phyloP scores from a whole-genome alignment of 805 yeast species.

The Metschnikowia vanudenii region DNA sequence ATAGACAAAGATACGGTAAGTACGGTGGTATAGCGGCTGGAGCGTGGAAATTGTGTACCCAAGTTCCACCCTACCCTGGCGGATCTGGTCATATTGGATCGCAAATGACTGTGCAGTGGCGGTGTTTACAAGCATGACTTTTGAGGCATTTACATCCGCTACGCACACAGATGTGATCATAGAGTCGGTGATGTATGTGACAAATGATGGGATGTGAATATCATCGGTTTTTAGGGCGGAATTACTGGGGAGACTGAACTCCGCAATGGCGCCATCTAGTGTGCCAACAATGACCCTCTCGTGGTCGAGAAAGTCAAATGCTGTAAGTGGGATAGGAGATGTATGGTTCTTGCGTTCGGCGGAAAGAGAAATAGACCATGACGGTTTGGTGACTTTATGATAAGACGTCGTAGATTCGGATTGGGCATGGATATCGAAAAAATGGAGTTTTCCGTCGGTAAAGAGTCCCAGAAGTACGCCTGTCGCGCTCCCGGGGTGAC shows the following conservation, averaged over 20 bases:
- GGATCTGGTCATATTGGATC: conserved; percentile 23
- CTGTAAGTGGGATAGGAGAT: conserved; percentile 34
- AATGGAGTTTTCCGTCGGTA: conserved; percentile 56
- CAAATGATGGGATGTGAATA: conserved; percentile 30
- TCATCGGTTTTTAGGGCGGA: not conserved
- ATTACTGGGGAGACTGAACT: conserved; percentile 44
- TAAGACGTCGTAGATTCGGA: conserved; percentile 11
- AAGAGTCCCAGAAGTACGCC: conserved; percentile 41
- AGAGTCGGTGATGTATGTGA: conserved; percentile 31
- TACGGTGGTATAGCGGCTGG: conserved; percentile 31
- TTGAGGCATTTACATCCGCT: conserved; percentile 25
- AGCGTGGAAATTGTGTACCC: conserved; percentile 24
- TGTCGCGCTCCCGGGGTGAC: no score
- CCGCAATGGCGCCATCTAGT: conserved; percentile 57
- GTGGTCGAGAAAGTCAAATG: conserved; percentile 47
- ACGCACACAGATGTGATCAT: conserved; percentile 29
- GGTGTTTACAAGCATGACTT: conserved; percentile 30
- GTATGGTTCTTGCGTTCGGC: conserved; percentile 11
- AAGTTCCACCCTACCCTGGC: conserved; percentile 29
- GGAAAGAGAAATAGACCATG: conserved; percentile 20
- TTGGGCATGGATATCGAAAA: conserved; percentile 37
- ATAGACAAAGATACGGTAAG: conserved; percentile 26
- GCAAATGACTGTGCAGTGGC: conserved; percentile 27
- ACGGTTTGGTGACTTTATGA: conserved; percentile 22
- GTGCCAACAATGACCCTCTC: conserved; percentile 55